These are phyloP conservation scores for Tricholoma bakamatsutake DNA, from an alignment of 768 basidiomycete genomes.

Conservation along the genomic window DNA sequence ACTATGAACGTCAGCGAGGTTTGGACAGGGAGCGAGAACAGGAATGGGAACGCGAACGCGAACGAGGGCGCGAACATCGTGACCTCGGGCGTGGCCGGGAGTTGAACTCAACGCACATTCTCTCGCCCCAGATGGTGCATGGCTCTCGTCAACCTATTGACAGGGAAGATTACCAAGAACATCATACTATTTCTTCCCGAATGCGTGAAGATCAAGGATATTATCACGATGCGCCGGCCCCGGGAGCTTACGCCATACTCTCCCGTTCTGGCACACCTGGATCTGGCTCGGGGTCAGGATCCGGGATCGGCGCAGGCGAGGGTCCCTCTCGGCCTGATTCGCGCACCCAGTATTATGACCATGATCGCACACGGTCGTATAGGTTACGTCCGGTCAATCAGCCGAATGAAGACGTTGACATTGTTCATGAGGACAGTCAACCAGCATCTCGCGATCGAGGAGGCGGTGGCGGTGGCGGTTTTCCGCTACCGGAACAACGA, in stretches of 20 bases:
- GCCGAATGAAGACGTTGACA: constrained; percentile 43
- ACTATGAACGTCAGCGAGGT: constrained; percentile 42
- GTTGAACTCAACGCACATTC: constrained; percentile 24
- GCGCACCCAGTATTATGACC: constrained; percentile 43
- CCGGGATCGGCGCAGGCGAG: constrained; percentile 33
- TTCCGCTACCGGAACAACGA: constrained; percentile 33
- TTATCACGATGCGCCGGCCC: constrained; percentile 27
- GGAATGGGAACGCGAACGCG: constrained; percentile 40
- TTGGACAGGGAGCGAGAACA: constrained; percentile 31
- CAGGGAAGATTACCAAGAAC: constrained; percentile 27
- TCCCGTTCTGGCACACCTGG: constrained; percentile 57
- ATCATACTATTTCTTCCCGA: constrained; percentile 22
- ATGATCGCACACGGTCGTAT: constrained; percentile 43
- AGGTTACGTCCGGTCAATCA: constrained; percentile 47
- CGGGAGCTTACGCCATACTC: constrained; percentile 28
- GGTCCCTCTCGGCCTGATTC: constrained; percentile 48
- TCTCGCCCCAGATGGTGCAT: constrained; percentile 38
- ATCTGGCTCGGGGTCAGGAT: constrained; percentile 47
- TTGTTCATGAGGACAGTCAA: constrained; percentile 50
- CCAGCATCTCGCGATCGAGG: constrained; percentile 34
- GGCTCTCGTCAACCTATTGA: constrained; percentile 26
- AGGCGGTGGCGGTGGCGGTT: constrained; percentile 28
- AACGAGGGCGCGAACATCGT: constrained; percentile 31
- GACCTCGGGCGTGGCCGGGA: constrained; percentile 24
- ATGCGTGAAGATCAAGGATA: constrained; percentile 34